Evolutionary conservation across 306 rosid species (phyloP).

Genomic region (Mimosa pudica): DNA sequence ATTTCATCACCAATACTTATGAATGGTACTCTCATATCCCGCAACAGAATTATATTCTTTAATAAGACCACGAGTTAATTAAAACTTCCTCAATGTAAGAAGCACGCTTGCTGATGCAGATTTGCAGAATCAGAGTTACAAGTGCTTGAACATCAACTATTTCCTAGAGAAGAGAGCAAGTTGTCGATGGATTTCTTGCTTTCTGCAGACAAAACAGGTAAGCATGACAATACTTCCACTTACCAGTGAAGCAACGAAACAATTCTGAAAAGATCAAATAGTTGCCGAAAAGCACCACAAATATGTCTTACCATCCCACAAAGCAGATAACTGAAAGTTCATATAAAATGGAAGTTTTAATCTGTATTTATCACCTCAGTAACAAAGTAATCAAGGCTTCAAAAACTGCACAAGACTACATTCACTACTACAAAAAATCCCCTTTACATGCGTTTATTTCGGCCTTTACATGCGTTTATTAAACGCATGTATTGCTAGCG

Average conservation of each 20-base stretch:
- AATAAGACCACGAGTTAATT: neutral
- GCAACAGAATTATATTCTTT: too few species aligned
- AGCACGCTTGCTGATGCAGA: neutral
- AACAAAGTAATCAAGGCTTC: neutral
- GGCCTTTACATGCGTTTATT: too few species aligned
- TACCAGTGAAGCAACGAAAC: neutral
- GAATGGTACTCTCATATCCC: conserved; percentile 12
- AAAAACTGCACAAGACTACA: neutral
- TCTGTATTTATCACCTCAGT: neutral
- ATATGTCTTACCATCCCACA: neutral
- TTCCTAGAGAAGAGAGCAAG: conserved; percentile 68
- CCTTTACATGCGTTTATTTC: too few species aligned
- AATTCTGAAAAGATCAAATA: neutral
- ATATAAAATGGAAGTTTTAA: neutral
- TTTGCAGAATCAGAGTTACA: conserved; percentile 1
- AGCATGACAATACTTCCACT: conserved; percentile 20
- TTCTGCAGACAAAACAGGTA: conserved; percentile 54
- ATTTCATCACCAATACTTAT: conserved; percentile 14
- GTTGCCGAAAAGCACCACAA: neutral
- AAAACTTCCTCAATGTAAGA: conserved; percentile 5
- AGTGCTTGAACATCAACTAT: conserved; percentile 40
- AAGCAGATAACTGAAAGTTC: neutral
- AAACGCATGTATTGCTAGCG: too few species aligned
- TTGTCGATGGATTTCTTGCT: conserved; percentile 60
- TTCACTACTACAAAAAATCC: too few species aligned